Percentiles rank a stretch among this genome's conserved stretches.
These are phyloP conservation scores for Scedosporium apiospermum DNA, from an alignment of 2,329 filamentous ascomycete genomes.

Conservation along the genomic window DNA sequence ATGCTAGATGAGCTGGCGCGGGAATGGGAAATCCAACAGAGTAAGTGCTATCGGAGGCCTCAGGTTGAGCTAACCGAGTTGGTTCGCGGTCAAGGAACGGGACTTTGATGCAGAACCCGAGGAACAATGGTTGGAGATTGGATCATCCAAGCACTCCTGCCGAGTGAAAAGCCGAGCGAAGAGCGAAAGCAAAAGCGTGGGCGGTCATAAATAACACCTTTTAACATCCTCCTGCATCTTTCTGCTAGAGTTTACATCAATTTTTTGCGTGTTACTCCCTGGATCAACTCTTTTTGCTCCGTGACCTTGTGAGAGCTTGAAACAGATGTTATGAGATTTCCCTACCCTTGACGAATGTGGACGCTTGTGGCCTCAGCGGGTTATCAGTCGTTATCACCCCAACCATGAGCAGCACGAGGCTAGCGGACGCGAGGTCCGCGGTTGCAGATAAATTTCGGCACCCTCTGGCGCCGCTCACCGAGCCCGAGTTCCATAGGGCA, in stretches of 20 bases:
- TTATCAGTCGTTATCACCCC: background rate
- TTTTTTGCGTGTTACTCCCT: background rate
- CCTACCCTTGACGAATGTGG: background rate
- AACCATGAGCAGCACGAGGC: background rate
- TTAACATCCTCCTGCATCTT: background rate
- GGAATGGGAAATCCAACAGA: background rate
- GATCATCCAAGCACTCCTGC: background rate
- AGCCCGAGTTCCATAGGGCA: constrained; percentile 38
- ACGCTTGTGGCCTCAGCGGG: background rate
- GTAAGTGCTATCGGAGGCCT: background rate
- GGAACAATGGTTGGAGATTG: background rate
- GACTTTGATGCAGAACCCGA: background rate
- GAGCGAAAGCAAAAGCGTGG: background rate
- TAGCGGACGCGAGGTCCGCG: constrained; percentile 5
- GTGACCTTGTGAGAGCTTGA: background rate
- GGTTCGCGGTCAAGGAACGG: background rate
- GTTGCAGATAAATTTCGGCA: constrained; percentile 14
- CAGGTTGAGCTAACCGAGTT: background rate
- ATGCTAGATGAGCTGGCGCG: constrained; percentile 1
- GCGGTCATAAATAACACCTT: background rate
- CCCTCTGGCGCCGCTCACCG: constrained; percentile 39
- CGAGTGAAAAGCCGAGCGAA: background rate
- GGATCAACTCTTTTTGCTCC: background rate
- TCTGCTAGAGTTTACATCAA: background rate
- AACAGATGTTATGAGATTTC: background rate